Base-by-base conservation (phyloP, 768 basidiomycete genomes). In the Pisolithus tinctorius region DNA sequence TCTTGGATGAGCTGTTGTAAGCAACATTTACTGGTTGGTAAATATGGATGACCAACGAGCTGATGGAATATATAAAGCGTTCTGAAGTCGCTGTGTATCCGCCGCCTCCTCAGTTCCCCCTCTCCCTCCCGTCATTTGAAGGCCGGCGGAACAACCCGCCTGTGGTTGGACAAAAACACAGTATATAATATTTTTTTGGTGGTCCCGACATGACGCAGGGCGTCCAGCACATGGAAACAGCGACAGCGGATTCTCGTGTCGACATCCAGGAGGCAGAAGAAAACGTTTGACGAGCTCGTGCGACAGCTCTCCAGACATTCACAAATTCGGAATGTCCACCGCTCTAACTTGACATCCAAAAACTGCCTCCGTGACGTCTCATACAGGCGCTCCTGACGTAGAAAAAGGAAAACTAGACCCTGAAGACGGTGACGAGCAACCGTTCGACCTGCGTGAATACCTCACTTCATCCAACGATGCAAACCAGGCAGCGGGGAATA, bases 391-490 rank as follows among this genome's bases (percentile, higher is more conserved):
- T 31, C 75, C 73, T 50, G 71, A 75, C 51, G 81, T 75, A 29
- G 65, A 65, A 4, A 64, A 68, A 6, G 56, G 60, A 20, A 41
- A 41, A 6, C 17, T 41, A 41, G 3, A 17, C 40, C 3, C 40
- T 41, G 17, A 41, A 23, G 40, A 20, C 23, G 4, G 8, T 41
- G 40, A 41, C 6, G 56, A 61, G 10, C 63, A 71, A 11, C 63
- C 62, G 0, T 88, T 86, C 56, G 79, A 86, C 62, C 78, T 88
- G 17, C 77, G 76, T 14, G 84, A 86, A 52, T 88, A 85, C 57
- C 72, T 88, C 29, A 69, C 79, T 3, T 79, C 79, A 7, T 82
- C 79, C 13, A 86, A 84, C 60, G 83, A 86, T 57, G 80, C 81
- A 1, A 75, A 80, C 47, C 77, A 86, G 49, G 62, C 66, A 17